Evolutionary conservation across 257 asterid genomes (phyloP), one percentile per base, ranked within the genome.

Genomic region (Petunia secreta): DNA sequence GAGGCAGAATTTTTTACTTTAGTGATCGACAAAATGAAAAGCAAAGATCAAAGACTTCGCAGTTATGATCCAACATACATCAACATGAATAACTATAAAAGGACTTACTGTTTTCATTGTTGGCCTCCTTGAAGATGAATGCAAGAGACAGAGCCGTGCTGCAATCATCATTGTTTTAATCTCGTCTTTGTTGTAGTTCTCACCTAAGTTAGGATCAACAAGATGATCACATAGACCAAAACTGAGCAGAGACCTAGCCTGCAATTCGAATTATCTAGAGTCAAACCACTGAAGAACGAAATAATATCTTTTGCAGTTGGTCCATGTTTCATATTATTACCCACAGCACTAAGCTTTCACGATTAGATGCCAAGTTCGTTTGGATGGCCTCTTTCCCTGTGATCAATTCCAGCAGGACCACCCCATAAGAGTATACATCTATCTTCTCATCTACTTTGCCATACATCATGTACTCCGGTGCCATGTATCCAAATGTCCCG

Each of bases 401-500:
- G 77, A 94, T 94, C 62, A 94, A 83, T 86, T 94, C 98, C 85
- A 94, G 77, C 50, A 94, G 89, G 80, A 92, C 90, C 60, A 91
- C 95, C 52, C 98, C 98, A 71, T 85, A 94, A 13, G 97, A 91
- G 79, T 91, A 94, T 74, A 92, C 97, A 81, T 94, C 98, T 71
- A 89, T 85, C 90, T 92, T 94, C 88, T 91, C 97, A 79, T 94
- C 97, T 81, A 94, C 93, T 87, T 90, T 90, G 34, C 97, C 98
- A 66, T 88, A 91, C 97, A 88, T 89, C 85, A 90, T 79, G 84
- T 92, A 94, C 85, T 94, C 98, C 1, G 98, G 98, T 11, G 97
- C 98, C 84, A 91, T 82, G 90, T 91, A 90, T 80, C 97, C 96
- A 59, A 85, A 87, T 25, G 91, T 89, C 79, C 89, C 94, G 58